Conservation (phyloP, 208 protist genomes). For the Tritrichomonas foetus region DNA sequence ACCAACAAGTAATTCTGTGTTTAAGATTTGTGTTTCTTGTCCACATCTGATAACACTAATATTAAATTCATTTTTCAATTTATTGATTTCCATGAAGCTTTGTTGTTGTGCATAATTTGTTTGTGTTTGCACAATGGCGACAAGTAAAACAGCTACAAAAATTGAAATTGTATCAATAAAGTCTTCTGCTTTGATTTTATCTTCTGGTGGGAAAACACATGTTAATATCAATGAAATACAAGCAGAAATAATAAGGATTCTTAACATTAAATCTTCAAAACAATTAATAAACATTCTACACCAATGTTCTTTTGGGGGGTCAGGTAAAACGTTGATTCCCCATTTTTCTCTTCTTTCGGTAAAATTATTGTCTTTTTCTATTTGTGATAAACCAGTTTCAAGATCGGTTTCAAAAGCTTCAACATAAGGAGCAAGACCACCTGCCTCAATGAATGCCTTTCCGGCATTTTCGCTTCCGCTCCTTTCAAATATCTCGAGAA, state of each 20-base stretch:
- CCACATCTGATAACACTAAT: neutral
- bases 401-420: neutral
- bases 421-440: neutral
- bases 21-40: neutral
- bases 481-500: neutral
- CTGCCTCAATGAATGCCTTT: neutral
- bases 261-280: conserved; percentile 9
- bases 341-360: neutral
- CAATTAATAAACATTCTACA: neutral
- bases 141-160: neutral
- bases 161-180: conserved; percentile 8
- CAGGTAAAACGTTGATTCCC: neutral
- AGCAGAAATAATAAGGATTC: neutral
- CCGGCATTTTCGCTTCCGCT: no score
- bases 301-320: neutral
- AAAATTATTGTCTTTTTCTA: neutral
- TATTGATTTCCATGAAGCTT: conserved; percentile 5
- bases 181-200: neutral
- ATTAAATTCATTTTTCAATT: neutral
- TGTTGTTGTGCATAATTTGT: neutral
- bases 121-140: neutral
- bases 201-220: neutral
- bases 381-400: neutral
- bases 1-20: neutral
- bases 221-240: neutral